Conservation (phyloP, 2,329 filamentous ascomycete species). For the Trichocomaceae sp. region DNA sequence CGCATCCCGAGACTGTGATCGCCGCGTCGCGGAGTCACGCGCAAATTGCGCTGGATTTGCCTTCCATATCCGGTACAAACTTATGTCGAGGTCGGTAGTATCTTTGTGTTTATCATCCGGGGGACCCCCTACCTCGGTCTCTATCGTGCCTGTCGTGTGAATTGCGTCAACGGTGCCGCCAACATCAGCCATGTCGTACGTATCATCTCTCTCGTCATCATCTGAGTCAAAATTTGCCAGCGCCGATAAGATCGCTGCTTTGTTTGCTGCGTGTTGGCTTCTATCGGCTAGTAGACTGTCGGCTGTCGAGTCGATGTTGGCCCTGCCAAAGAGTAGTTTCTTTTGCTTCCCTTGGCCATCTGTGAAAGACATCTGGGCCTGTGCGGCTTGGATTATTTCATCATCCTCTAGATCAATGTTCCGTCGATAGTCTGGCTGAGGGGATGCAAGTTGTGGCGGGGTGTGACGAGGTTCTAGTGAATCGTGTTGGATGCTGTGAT, state of each 20-base stretch:
- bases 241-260: conserved; percentile 81
- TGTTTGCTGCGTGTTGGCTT: conserved; percentile 57
- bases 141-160: conserved; percentile 32
- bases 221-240: conserved; percentile 85
- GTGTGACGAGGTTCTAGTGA: conserved; percentile 49
- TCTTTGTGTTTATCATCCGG: conserved; percentile 16
- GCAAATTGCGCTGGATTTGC: conserved; percentile 59
- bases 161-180: conserved; percentile 74
- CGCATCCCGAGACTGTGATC: conserved; percentile 54
- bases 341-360: conserved; percentile 27
- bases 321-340: conserved; percentile 72
- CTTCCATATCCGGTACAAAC: conserved; percentile 66
- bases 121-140: conserved; percentile 51
- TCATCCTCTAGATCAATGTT: conserved; percentile 76
- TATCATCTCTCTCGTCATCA: conserved; percentile 95
- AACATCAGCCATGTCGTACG: conserved; percentile 87
- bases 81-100: conserved; percentile 51
- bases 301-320: conserved; percentile 55
- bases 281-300: conserved; percentile 64
- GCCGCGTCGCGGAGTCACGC: conserved; percentile 63
- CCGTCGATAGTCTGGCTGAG: conserved; percentile 38
- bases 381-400: conserved; percentile 64
- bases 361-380: conserved; percentile 45
- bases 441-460: conserved; percentile 21
- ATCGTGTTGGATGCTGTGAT: conserved; percentile 41